Percentiles rank a stretch among this genome's conserved stretches.
phyloP scores from a whole-genome alignment of 768 basidiomycete genomes.

The Lactarius deliciosus region DNA sequence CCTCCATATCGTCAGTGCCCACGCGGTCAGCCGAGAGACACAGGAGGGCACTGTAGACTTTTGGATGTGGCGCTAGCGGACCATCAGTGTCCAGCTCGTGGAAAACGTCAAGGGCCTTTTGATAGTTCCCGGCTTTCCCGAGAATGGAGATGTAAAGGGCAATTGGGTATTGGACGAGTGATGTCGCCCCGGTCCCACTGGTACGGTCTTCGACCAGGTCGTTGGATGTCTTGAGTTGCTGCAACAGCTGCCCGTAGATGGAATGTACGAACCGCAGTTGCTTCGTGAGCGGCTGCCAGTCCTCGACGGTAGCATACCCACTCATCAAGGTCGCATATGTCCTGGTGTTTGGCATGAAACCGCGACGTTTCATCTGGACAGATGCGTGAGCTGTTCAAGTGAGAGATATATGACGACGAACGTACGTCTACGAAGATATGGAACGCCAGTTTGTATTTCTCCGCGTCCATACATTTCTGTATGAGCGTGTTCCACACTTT shows the following conservation, averaged over 20 bases:
- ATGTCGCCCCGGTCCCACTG: constrained; percentile 30
- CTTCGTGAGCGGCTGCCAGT: constrained; percentile 58
- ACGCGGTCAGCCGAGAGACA: constrained; percentile 42
- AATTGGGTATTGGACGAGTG: constrained; percentile 40
- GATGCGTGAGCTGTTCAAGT: background rate
- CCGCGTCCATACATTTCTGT: constrained; percentile 56
- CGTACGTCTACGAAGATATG: constrained; percentile 69
- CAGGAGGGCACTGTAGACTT: constrained; percentile 68
- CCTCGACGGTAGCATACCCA: constrained; percentile 58
- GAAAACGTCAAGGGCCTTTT: constrained; percentile 75
- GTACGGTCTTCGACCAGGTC: constrained; percentile 51
- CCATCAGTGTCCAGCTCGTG: constrained; percentile 65
- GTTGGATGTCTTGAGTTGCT: constrained; percentile 48
- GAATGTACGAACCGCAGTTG: constrained; percentile 62
- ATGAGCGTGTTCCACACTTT: constrained; percentile 81
- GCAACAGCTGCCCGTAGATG: constrained; percentile 57
- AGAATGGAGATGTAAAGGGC: constrained; percentile 67
- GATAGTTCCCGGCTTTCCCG: constrained; percentile 55
- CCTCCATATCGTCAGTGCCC: constrained; percentile 27
- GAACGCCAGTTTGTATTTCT: constrained; percentile 59
- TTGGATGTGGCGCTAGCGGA: constrained; percentile 56
- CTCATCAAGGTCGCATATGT: constrained; percentile 72
- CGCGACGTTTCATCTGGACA: constrained; percentile 79
- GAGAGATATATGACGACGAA: background rate
- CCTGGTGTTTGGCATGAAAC: constrained; percentile 62